Percentiles rank a stretch among this genome's conserved stretches.
Conservation (phyloP, 2,329 filamentous ascomycete genomes). For the Phaeophleospora eucalypticola region DNA sequence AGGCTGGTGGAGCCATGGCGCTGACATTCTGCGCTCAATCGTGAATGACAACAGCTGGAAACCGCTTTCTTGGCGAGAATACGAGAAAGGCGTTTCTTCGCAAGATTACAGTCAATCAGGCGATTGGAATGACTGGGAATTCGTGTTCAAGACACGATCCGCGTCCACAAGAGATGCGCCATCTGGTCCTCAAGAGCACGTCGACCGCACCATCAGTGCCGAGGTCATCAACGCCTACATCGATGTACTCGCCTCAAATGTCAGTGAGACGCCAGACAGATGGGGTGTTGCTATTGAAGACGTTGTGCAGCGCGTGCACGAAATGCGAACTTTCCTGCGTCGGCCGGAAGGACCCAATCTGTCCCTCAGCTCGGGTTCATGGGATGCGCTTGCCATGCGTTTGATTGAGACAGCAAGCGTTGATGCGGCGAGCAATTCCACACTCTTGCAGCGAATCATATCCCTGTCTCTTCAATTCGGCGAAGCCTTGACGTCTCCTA, state of each 20-base stretch:
- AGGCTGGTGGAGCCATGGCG: conserved; percentile 43
- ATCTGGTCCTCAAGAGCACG: conserved; percentile 15
- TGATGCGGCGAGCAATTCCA: conserved; percentile 43
- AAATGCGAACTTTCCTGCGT: conserved; percentile 10
- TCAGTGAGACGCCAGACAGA: conserved; percentile 42
- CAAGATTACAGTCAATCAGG: conserved; percentile 22
- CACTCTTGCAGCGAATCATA: conserved; percentile 37
- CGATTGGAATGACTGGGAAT: conserved; percentile 30
- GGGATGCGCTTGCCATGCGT: conserved; percentile 48
- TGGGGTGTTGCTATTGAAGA: conserved; percentile 35
- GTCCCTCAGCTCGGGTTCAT: conserved; percentile 39
- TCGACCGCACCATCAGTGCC: conserved; percentile 51
- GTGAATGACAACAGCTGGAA: conserved; percentile 27
- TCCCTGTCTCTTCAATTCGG: conserved; percentile 39
- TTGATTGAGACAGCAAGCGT: conserved; percentile 49
- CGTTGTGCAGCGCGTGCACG: conserved; percentile 34
- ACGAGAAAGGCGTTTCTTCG: conserved; percentile 31
- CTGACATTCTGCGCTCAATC: conserved; percentile 36
- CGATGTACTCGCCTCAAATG: conserved; percentile 47
- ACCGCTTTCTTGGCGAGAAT: conserved; percentile 41
- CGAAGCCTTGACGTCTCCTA: conserved; percentile 36
- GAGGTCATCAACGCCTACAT: conserved; percentile 56
- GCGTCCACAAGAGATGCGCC: conserved; percentile 18
- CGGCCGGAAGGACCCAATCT: conserved; percentile 30
- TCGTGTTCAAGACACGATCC: conserved; percentile 27